These are phyloP conservation scores for Drosera capensis DNA, from an alignment of 148 eudicot species.

Conservation along the genomic window DNA sequence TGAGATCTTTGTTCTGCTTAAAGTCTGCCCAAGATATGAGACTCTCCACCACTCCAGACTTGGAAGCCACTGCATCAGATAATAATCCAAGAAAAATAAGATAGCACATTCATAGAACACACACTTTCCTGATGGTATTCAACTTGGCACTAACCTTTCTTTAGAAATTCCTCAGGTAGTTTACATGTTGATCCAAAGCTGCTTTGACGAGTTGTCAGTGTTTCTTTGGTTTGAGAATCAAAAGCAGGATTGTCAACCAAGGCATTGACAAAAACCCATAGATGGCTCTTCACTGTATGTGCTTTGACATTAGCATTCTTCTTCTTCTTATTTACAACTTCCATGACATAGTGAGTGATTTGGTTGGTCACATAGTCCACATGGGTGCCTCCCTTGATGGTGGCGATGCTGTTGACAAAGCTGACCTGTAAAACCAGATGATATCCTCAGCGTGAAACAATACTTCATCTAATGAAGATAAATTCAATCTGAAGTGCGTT, in stretches of 20 bases:
- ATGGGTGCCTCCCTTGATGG: constrained; percentile 92
- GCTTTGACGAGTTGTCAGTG: constrained; percentile 59
- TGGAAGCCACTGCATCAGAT: constrained; percentile 20
- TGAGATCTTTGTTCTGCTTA: constrained; percentile 56
- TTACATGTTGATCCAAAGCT: constrained; percentile 79
- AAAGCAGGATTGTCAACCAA: constrained; percentile 98
- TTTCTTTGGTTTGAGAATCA: constrained; percentile 96
- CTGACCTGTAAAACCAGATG: constrained; percentile 55
- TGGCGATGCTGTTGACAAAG: constrained; percentile 81
- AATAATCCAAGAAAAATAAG: not conserved
- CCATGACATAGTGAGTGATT: constrained; percentile 39
- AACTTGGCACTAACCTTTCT: constrained; percentile 54
- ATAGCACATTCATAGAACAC: not conserved
- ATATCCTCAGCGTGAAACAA: too few relatives aligned
- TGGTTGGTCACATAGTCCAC: constrained; percentile 75
- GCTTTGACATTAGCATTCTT: constrained; percentile 53
- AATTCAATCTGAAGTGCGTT: not conserved
- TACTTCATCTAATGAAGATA: not conserved
- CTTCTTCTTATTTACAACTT: constrained; percentile 55
- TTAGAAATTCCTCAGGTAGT: constrained; percentile 49
- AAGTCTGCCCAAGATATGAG: constrained; percentile 66
- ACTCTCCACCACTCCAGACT: constrained; percentile 53
- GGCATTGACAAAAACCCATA: constrained; percentile 92
- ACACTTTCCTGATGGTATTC: not conserved
- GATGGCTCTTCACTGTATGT: constrained; percentile 57